A percentile compares a stretch with the other conserved stretches of the same genome.
Conservation (phyloP, 1,284 basidiomycete genomes). For the Irpex sp. region DNA sequence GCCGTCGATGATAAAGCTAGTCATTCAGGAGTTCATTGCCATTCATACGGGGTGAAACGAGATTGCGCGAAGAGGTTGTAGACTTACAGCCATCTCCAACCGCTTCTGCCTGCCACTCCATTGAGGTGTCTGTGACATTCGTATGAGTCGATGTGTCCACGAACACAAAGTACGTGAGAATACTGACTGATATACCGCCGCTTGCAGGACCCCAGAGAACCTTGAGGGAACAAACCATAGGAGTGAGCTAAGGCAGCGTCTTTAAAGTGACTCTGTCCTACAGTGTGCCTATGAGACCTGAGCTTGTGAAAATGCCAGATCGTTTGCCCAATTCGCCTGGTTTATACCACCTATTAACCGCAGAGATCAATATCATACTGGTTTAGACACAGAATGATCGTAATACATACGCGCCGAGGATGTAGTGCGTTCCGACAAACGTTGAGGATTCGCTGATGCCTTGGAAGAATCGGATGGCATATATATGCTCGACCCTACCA, state of each 20-base stretch:
- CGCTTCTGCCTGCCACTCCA: constrained; percentile 51
- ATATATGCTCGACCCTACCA: constrained; percentile 55
- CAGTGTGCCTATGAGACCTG: constrained; percentile 61
- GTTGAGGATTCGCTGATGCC: constrained; percentile 70
- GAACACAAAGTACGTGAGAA: neutral
- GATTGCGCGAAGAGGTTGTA: neutral
- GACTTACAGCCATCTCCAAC: constrained; percentile 67
- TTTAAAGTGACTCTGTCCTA: constrained; percentile 15
- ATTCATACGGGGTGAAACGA: neutral
- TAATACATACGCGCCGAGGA: constrained; percentile 55
- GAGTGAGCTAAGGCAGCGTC: too few species aligned
- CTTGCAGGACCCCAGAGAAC: constrained; percentile 70
- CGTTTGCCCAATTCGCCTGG: constrained; percentile 63
- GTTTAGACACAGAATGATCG: neutral
- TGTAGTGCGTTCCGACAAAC: constrained; percentile 70
- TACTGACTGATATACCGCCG: constrained; percentile 51
- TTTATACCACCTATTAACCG: constrained; percentile 55
- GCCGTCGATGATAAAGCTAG: constrained; percentile 67
- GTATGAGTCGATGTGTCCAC: neutral
- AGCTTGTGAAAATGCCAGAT: constrained; percentile 66
- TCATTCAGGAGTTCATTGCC: too few species aligned
- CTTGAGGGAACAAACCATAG: constrained; percentile 23
- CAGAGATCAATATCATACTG: neutral
- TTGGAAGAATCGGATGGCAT: constrained; percentile 70
- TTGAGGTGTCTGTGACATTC: constrained; percentile 40